These are phyloP conservation scores for Herpomyces periplanetae DNA, from an alignment of 2,329 filamentous ascomycete genomes.

Conservation along the genomic window DNA sequence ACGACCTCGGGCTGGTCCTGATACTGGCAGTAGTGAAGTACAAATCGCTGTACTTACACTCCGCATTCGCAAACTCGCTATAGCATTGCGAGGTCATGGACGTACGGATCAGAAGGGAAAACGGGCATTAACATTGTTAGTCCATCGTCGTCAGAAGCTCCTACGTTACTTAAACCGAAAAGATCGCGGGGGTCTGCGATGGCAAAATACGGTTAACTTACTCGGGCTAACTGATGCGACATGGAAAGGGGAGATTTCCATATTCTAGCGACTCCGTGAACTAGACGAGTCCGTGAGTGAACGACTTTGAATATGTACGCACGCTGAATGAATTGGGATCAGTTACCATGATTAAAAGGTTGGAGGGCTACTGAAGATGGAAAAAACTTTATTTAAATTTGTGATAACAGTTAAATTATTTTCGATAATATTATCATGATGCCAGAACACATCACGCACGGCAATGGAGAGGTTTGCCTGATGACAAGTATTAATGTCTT, in stretches of 20 bases:
- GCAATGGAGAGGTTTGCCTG: no score
- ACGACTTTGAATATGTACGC: no score
- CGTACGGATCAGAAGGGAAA: slow-evolving; percentile 79
- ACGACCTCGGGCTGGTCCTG: slow-evolving; percentile 30
- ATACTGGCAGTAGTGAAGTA: slow-evolving; percentile 87
- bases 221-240: slow-evolving; percentile 54
- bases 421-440: no score
- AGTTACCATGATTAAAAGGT: no score
- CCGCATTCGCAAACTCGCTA: slow-evolving; percentile 49
- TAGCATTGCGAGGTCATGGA: slow-evolving; percentile 25
- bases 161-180: slow-evolving; percentile 51
- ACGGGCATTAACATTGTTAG: slow-evolving; percentile 43
- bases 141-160: slow-evolving; percentile 61
- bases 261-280: no score
- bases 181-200: slow-evolving; percentile 62
- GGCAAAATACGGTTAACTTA: slow-evolving; percentile 45
- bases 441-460: no score
- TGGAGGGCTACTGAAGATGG: no score
- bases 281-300: no score
- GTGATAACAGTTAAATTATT: no score
- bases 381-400: no score
- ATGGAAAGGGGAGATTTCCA: slow-evolving; percentile 73
- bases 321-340: no score
- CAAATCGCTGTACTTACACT: slow-evolving; percentile 78
- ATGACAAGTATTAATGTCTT: no score